These are phyloP conservation scores for Pharus latifolius DNA, from an alignment of 176 grass and related monocot species.

Conservation along the genomic window DNA sequence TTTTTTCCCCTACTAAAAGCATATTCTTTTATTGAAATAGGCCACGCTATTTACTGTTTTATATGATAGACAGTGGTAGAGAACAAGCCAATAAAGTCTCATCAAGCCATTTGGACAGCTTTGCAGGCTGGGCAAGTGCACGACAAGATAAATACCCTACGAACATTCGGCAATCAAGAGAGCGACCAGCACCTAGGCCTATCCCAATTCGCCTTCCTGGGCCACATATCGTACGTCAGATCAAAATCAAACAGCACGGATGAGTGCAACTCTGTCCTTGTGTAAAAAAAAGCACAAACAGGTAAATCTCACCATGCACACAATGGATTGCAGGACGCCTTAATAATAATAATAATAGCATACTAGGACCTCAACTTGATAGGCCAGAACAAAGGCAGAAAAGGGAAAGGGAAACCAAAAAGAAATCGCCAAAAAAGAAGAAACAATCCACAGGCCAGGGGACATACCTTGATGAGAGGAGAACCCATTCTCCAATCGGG, in stretches of 20 bases:
- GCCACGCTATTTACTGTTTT: no score
- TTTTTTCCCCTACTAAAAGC: no score
- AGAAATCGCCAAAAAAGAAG: not conserved
- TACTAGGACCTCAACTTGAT: no score
- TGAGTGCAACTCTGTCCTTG: not conserved
- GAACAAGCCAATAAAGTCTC: no score
- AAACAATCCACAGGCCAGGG: not conserved
- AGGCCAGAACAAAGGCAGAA: not conserved
- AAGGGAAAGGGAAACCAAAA: not conserved
- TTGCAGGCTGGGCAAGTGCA: not conserved
- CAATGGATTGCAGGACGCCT: no score
- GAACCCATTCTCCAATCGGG: not conserved
- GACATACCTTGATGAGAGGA: constrained; percentile 10
- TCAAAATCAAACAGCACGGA: not conserved
- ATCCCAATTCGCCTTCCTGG: not conserved
- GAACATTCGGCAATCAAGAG: not conserved
- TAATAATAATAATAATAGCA: no score
- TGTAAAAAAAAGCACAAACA: not conserved
- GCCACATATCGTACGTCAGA: not conserved
- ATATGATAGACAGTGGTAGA: no score
- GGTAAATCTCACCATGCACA: no score
- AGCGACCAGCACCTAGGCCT: no score
- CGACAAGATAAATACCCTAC: not conserved
- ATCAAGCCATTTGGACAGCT: no score
- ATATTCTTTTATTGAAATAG: no score